phyloP scores from a whole-genome alignment of 768 basidiomycete species.

The Polyporus arcularius region DNA sequence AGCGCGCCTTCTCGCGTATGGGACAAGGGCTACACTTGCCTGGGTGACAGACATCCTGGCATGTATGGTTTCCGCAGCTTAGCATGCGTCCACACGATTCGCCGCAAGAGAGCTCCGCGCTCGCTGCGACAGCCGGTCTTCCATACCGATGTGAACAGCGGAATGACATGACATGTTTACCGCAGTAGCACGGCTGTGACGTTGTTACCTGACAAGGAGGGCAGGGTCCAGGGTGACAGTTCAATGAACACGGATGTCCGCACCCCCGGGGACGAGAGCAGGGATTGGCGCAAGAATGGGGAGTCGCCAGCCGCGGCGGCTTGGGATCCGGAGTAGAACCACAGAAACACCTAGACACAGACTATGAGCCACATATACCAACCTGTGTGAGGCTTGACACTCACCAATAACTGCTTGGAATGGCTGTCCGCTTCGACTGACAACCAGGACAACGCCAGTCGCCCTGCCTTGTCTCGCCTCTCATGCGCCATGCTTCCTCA shows the following conservation, averaged over 20 bases:
- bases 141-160: conserved; percentile 50
- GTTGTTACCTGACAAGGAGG: conserved; percentile 88
- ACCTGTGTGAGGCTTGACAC: background rate
- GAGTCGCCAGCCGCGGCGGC: conserved; percentile 65
- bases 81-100: conserved; percentile 45
- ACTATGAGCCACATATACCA: background rate
- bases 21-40: conserved; percentile 73
- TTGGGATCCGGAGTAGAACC: conserved; percentile 72
- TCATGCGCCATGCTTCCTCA: conserved; percentile 68
- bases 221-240: conserved; percentile 95
- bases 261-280: conserved; percentile 69
- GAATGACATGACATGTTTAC: conserved; percentile 56
- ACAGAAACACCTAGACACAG: conserved; percentile 76
- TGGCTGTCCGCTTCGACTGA: conserved; percentile 70
- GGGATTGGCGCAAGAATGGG: conserved; percentile 74
- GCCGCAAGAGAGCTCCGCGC: conserved; percentile 38
- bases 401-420: conserved; percentile 69
- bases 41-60: conserved; percentile 70
- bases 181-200: conserved; percentile 77
- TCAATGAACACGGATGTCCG: conserved; percentile 78
- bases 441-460: conserved; percentile 97
- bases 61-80: conserved; percentile 74
- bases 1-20: conserved; percentile 52
- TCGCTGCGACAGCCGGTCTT: conserved; percentile 18
- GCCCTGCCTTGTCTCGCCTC: conserved; percentile 67